Base-by-base conservation (phyloP, 1,284 basidiomycete genomes). In the Agaricales sp. region DNA sequence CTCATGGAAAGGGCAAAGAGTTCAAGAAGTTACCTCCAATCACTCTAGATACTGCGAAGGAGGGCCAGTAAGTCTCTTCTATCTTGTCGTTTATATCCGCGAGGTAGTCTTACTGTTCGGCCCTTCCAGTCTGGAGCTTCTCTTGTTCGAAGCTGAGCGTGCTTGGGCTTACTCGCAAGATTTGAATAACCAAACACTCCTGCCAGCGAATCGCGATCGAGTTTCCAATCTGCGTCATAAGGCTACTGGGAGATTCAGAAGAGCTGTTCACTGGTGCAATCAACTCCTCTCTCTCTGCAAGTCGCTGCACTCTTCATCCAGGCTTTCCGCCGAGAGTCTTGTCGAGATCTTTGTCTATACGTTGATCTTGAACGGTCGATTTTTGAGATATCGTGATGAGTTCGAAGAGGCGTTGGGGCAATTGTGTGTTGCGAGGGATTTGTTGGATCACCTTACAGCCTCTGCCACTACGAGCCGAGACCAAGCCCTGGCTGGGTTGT, bases 111-210 rank as follows among this genome's bases (percentile, higher is more conserved):
- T 39, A 45, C 46, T 39, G 48, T 44, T 46, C 26, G 51, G 53
- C 47, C 50, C n/a, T 51, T 60, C 56, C 49, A 90, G 87, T 57
- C 74, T 94, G 4, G 83, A 94, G 57, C 74, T 96, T 1, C 69
- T 93, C 38, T 74, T 96, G 8, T 85, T 93, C 59, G 90, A 93
- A 61, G 78, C 91, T 3, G 93, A 97, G 65, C 80, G 93, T 45
- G 87, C 91, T n/a, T 92, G 92, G 80, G 82, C 90, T 1, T 82
- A 90, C 64, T 83, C 91, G 6, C 89, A 93, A 65, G 89, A 92
- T 55, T 75, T 94, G 38, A 71, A 75, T 49, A 64, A 75, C 2
- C 66, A 74, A 48, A 69, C 82, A 11, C 65, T 76, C 13, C 73
- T 77, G 45, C 76, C 79, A 14, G 61, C 66, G 13, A 78, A 78